A percentile compares a stretch with the other conserved stretches of the same genome.
Evolutionary conservation across 768 basidiomycete species (phyloP).

Genomic region (Terana coerulea): DNA sequence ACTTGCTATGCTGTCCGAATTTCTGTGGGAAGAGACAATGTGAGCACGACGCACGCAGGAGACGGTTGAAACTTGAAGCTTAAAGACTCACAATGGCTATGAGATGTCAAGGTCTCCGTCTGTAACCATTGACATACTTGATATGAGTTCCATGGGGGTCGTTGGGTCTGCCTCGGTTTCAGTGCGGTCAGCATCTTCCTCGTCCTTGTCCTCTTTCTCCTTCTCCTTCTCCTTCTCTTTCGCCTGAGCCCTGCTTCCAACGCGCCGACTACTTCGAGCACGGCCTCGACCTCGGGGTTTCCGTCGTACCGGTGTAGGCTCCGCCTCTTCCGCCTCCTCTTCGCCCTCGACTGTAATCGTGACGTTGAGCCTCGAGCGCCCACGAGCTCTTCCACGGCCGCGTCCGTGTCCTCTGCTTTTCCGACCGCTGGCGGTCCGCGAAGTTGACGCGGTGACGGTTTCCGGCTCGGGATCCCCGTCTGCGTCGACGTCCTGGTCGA

Average conservation of each 20-base stretch:
- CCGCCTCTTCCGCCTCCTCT: slow-evolving; percentile 34
- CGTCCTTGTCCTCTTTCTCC: slow-evolving; percentile 3
- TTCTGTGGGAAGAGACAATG: too few species aligned
- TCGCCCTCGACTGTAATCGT: slow-evolving; percentile 28
- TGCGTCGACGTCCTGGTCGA: slow-evolving; percentile 52
- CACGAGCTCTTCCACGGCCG: slow-evolving; percentile 29
- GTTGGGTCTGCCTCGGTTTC: slow-evolving; percentile 9
- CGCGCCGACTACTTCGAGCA: slow-evolving; percentile 31
- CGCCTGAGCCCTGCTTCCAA: slow-evolving; percentile 18
- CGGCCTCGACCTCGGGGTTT: slow-evolving; percentile 31
- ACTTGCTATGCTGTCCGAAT: too few species aligned
- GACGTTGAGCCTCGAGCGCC: slow-evolving; percentile 27
- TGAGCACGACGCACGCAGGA: too few species aligned
- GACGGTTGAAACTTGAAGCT: too few species aligned
- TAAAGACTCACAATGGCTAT: too few species aligned
- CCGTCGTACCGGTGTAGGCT: slow-evolving; percentile 22
- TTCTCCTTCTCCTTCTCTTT: slow-evolving; percentile 6
- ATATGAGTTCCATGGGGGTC: not conserved
- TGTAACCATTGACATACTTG: too few species aligned
- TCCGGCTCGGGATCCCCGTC: slow-evolving; percentile 51
- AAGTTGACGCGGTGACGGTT: slow-evolving; percentile 32
- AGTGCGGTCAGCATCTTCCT: slow-evolving; percentile 4
- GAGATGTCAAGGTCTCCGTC: too few species aligned
- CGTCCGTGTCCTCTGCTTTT: slow-evolving; percentile 19
- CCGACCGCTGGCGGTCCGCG: slow-evolving; percentile 17